A percentile compares a stretch with the other conserved stretches of the same genome.
Conservation (phyloP, 345 rosid genomes). For the Salix viminalis region DNA sequence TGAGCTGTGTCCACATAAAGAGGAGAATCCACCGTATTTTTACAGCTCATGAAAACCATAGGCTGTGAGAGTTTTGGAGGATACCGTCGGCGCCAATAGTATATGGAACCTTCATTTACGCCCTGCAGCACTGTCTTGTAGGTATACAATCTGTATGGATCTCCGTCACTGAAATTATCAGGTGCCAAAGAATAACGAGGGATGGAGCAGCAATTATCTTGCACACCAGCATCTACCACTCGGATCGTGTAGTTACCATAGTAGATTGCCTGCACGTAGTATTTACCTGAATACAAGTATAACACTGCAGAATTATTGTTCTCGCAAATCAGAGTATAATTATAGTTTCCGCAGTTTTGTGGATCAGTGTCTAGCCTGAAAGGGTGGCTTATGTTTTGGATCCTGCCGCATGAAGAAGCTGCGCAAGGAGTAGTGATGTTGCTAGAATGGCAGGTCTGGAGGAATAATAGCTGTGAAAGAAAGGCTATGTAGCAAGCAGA, state of each 20-base stretch:
- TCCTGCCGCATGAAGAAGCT: conserved; percentile 25
- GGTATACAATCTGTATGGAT: neutral
- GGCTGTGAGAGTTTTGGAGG: neutral
- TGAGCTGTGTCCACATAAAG: conserved; percentile 1
- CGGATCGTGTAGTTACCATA: conserved; percentile 9
- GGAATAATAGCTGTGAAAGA: neutral
- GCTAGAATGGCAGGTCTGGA: neutral
- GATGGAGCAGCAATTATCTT: conserved; percentile 9
- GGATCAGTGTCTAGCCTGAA: conserved; percentile 20
- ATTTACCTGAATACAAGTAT: conserved; percentile 11
- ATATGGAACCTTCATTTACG: too few relatives aligned
- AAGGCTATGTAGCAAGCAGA: neutral
- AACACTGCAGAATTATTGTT: conserved; percentile 17
- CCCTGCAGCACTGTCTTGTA: accelerated
- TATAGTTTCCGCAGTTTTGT: neutral
- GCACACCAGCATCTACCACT: conserved; percentile 7
- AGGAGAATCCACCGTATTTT: neutral
- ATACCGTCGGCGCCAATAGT: too few relatives aligned
- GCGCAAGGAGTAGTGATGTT: neutral
- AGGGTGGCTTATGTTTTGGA: conserved; percentile 23
- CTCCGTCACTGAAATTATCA: neutral
- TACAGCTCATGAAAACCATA: conserved; percentile 4
- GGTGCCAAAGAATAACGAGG: neutral
- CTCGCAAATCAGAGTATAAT: conserved; percentile 16
- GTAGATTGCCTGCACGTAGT: neutral